Conservation (phyloP, 2,329 filamentous ascomycete species). For the Neonectria neomacrospora region DNA sequence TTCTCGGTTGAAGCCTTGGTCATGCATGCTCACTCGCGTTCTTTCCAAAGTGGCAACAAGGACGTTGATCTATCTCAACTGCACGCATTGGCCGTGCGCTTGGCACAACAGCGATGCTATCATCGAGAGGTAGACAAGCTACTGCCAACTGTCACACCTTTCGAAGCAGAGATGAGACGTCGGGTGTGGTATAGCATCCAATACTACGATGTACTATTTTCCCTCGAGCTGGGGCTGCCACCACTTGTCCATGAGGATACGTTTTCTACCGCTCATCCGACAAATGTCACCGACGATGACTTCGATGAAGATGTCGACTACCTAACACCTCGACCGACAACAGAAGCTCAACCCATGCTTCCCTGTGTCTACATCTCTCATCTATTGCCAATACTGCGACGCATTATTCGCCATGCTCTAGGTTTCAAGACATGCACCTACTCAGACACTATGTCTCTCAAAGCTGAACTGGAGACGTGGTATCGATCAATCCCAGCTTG, state of each 20-base stretch:
- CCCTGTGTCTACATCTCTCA: constrained; percentile 21
- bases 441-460: background rate
- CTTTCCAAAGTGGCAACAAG: background rate
- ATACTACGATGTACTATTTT: constrained; percentile 25
- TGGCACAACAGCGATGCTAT: constrained; percentile 21
- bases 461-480: constrained; percentile 12
- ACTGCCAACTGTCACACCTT: background rate
- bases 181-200: constrained; percentile 28
- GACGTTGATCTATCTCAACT: background rate
- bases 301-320: constrained; percentile 13
- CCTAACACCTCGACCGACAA: background rate
- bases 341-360: background rate
- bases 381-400: constrained; percentile 16
- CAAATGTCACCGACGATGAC: constrained; percentile 20
- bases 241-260: constrained; percentile 16
- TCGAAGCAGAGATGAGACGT: constrained; percentile 28
- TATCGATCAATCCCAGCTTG: constrained; percentile 23
- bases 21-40: constrained; percentile 24
- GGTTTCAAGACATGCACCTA: constrained; percentile 12
- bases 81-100: constrained; percentile 7
- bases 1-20: constrained; percentile 26
- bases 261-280: constrained; percentile 6
- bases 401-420: constrained; percentile 22
- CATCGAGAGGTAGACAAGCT: constrained; percentile 5
- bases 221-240: constrained; percentile 24